A percentile compares a stretch with the other conserved stretches of the same genome.
Evolutionary conservation across 768 basidiomycete species (phyloP).

Genomic region (Flagelloscypha sp.): DNA sequence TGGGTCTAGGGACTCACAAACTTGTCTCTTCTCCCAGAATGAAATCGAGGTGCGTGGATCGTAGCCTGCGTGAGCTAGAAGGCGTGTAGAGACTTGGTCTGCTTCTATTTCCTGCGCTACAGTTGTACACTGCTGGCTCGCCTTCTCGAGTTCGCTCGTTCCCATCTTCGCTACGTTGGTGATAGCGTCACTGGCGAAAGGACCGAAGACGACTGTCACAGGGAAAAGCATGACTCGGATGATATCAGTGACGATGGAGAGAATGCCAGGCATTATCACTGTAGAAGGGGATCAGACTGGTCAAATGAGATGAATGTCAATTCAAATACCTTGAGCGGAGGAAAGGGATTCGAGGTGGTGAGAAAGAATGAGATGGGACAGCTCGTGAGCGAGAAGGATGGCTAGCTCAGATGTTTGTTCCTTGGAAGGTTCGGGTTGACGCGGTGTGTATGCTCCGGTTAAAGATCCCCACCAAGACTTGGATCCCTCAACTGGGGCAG

Average conservation of each 20-base stretch:
- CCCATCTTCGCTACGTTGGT: slow-evolving; percentile 73
- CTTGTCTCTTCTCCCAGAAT: slow-evolving; percentile 70
- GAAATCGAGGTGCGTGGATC: slow-evolving; percentile 74
- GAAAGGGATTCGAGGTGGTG: slow-evolving; percentile 93
- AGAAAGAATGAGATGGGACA: slow-evolving; percentile 82
- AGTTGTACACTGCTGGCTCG: slow-evolving; percentile 71
- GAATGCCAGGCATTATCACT: slow-evolving; percentile 71
- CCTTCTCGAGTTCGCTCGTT: slow-evolving; percentile 62
- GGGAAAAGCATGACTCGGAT: slow-evolving; percentile 78
- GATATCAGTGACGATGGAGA: slow-evolving; percentile 72
- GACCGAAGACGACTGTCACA: slow-evolving; percentile 84
- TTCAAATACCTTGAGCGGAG: too few species aligned
- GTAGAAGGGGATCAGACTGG: too few species aligned
- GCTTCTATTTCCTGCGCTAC: slow-evolving; percentile 87
- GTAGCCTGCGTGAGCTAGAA: slow-evolving; percentile 90
- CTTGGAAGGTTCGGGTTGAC: slow-evolving; percentile 44
- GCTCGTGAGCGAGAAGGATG: slow-evolving; percentile 86
- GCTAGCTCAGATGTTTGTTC: slow-evolving; percentile 87
- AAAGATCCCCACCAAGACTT: slow-evolving; percentile 40
- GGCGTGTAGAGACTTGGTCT: slow-evolving; percentile 76
- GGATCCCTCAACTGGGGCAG: slow-evolving; percentile 14
- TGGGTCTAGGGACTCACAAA: slow-evolving; percentile 23
- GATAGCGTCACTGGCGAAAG: slow-evolving; percentile 92
- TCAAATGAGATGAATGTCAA: too few species aligned
- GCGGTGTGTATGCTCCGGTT: slow-evolving; percentile 34